Evolutionary conservation across 805 yeast species (phyloP).

Genomic region (Candida berthetii): DNA sequence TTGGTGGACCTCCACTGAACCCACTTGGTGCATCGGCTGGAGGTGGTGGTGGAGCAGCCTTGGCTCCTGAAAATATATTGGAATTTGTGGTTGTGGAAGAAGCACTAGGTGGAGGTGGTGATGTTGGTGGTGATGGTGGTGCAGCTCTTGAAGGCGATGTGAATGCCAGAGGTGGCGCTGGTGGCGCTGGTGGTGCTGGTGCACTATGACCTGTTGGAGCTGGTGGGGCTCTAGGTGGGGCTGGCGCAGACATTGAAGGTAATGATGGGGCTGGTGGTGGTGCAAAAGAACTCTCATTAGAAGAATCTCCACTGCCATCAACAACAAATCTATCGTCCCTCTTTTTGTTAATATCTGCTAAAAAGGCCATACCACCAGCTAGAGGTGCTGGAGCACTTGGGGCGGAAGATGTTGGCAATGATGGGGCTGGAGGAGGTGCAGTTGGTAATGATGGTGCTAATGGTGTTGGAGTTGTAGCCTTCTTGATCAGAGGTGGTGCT

Average conservation of each 20-base stretch:
- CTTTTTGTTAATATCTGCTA: slow-evolving; percentile 42
- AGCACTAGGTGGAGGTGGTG: slow-evolving; percentile 18
- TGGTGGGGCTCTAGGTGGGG: slow-evolving; percentile 17
- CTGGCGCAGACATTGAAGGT: slow-evolving; percentile 18
- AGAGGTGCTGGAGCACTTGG: slow-evolving; percentile 9
- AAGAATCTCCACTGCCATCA: slow-evolving; percentile 18
- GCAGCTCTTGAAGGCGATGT: slow-evolving; percentile 7
- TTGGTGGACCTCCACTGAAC: no score
- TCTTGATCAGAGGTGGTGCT: slow-evolving; percentile 7
- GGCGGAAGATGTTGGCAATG: slow-evolving; percentile 5
- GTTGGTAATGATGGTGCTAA: slow-evolving; percentile 14
- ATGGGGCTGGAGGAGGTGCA: slow-evolving; percentile 1
- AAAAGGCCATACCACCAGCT: slow-evolving; percentile 36
- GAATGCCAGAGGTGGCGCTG: slow-evolving; percentile 11
- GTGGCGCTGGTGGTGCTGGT: slow-evolving; percentile 15
- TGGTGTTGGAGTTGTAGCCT: slow-evolving; percentile 9
- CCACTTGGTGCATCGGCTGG: slow-evolving; percentile 19
- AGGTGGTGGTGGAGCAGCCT: slow-evolving; percentile 18
- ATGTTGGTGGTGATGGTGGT: slow-evolving; percentile 23
- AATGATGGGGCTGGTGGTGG: slow-evolving; percentile 16
- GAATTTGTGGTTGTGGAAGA: no score
- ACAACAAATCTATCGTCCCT: slow-evolving; percentile 39
- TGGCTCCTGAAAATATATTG: no score
- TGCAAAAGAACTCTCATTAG: slow-evolving; percentile 15
- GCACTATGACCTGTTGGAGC: slow-evolving; percentile 7